Evolutionary conservation across 805 yeast genomes (phyloP), one percentile per base, ranked within the genome.

Genomic region (Cyberlindnera mrakii): DNA sequence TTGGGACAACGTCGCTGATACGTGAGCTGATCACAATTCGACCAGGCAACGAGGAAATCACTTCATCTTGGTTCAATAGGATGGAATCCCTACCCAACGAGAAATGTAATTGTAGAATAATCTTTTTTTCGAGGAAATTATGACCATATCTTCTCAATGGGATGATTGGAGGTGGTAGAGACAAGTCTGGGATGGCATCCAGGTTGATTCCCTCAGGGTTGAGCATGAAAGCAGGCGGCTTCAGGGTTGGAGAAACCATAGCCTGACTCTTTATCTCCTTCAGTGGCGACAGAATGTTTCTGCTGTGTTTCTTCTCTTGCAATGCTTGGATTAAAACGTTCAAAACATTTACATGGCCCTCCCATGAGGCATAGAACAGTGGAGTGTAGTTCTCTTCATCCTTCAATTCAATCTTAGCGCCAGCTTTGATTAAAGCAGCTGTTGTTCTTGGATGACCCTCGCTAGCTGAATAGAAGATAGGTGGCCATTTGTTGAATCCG

Each of bases 121-220:
- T 87, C 61, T 87, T 88, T 59, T 85, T 86, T 58, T 93, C 98
- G 56, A 93, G 66, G 67, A 89, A 93, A 61, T 88, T 93, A 64
- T 93, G 99, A 14, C 99, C 99, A 59, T 93, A 93, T 54, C 95
- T 78, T 55, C 96, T 74, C 42, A 93, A 67, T 0, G 99, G 99
- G 40, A 93, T 79, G 42, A 93, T 87, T 4, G 99, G 99, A 1
- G 99, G 99, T 0, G 99, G 99, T 45, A 93, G 70, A 18, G 89
- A 78, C 39, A 93, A 73, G 54, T 88, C 96, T 0, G 99, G 98
- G 42, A 93, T 91, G 15, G 80, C 73, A 51, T 88, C 95, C 7
- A 77, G 67, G 41, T 71, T 75, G 20, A 55, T 43, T 9, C 49
- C 39, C 32, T 67, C 71, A 14, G 62, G 56, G 5, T 43, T 49